Conservation (phyloP, 768 basidiomycete genomes). For the Termitomyces titanicus region DNA sequence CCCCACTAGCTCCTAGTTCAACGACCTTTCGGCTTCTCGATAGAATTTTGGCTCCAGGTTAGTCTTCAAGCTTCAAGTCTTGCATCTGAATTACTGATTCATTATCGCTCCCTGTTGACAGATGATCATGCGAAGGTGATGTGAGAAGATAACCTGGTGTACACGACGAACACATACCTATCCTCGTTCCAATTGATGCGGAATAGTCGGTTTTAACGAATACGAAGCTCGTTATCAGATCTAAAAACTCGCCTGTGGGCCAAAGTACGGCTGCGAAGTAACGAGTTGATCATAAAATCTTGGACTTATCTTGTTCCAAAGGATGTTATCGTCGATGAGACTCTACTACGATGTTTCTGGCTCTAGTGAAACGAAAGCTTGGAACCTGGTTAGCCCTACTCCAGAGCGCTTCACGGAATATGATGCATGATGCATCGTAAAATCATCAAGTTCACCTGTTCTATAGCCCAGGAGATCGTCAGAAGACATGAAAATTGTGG, state of each 20-base stretch:
- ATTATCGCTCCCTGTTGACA: neutral
- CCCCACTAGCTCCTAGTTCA: too few species aligned
- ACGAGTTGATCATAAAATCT: neutral
- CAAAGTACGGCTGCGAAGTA: too few species aligned
- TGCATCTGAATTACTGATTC: neutral
- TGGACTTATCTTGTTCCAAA: neutral
- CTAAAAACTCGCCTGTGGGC: neutral
- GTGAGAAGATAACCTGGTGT: neutral
- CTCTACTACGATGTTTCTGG: neutral
- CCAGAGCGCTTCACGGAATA: too few species aligned
- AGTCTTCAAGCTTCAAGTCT: neutral
- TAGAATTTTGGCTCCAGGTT: too few species aligned
- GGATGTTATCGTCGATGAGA: too few species aligned
- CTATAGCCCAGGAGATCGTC: too few species aligned
- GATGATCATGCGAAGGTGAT: too few species aligned
- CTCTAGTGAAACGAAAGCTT: neutral
- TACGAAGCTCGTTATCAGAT: neutral
- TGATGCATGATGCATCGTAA: too few species aligned
- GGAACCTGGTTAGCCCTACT: neutral
- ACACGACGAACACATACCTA: neutral
- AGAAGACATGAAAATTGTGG: too few species aligned
- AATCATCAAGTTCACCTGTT: too few species aligned
- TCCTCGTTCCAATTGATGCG: neutral
- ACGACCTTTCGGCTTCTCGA: slow-evolving; percentile 42
- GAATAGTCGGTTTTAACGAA: neutral